Evolutionary conservation across 208 protist genomes (phyloP).

Genomic region (Trypanosoma platydactyli): DNA sequence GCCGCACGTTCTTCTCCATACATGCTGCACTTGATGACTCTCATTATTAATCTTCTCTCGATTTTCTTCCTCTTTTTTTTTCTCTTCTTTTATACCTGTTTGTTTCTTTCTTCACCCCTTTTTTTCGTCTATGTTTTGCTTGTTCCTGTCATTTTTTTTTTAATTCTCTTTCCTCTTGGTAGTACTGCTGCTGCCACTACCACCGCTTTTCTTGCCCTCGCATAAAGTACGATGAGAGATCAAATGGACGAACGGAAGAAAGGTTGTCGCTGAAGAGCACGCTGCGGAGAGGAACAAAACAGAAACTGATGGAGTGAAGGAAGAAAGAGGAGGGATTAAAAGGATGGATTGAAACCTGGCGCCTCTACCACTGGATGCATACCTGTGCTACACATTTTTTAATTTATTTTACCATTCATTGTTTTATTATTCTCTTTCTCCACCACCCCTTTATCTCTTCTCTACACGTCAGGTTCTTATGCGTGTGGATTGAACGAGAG

Average conservation of each 20-base stretch:
- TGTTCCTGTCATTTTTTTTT: too few relatives aligned
- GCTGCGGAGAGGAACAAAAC: too few relatives aligned
- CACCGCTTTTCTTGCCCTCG: too few relatives aligned
- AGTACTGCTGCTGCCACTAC: too few relatives aligned
- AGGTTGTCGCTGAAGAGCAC: too few relatives aligned
- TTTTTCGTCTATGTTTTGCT: too few relatives aligned
- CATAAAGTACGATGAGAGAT: too few relatives aligned
- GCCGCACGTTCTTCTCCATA: conserved; percentile 14
- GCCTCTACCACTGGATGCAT: background rate
- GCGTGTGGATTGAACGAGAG: background rate
- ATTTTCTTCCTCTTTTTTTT: background rate
- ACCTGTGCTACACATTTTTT: background rate
- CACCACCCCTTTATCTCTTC: background rate
- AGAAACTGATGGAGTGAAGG: background rate
- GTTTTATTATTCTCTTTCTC: conserved; percentile 15
- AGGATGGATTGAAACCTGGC: background rate
- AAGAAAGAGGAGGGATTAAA: background rate
- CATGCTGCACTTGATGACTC: conserved; percentile 1
- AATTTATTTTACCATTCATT: background rate
- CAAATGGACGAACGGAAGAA: too few relatives aligned
- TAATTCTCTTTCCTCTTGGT: too few relatives aligned
- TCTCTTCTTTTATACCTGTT: too few relatives aligned
- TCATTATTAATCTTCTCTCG: background rate
- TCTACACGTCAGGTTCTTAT: background rate
- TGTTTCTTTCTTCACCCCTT: too few relatives aligned